These are phyloP conservation scores for Nemophila menziesii DNA, from an alignment of 257 asterid genomes.

Conservation along the genomic window DNA sequence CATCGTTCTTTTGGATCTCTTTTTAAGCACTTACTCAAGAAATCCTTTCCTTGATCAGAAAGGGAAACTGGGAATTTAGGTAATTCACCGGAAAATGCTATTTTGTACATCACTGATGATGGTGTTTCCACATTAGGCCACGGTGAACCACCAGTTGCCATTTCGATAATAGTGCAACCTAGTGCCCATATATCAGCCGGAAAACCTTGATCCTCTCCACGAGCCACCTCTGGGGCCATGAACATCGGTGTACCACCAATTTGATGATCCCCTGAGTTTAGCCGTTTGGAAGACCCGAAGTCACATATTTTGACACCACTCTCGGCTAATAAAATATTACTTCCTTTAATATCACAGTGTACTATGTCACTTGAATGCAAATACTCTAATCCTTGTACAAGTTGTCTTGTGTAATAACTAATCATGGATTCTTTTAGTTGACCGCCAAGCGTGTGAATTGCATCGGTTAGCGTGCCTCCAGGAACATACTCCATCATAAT, in stretches of 20 bases:
- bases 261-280: constrained; percentile 12
- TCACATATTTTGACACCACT: constrained; percentile 47
- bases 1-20: constrained; percentile 43
- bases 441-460: constrained; percentile 20
- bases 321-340: constrained; percentile 35
- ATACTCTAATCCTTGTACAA: constrained; percentile 42
- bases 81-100: constrained; percentile 51
- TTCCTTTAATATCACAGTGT: constrained; percentile 73
- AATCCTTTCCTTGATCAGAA: constrained; percentile 53
- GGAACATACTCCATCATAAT: constrained; percentile 47
- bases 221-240: constrained; percentile 80
- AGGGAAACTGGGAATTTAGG: constrained; percentile 45
- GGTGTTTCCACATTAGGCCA: constrained; percentile 37
- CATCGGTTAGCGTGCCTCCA: constrained; percentile 32
- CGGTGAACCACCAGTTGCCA: constrained; percentile 56
- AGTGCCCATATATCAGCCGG: constrained; percentile 75
- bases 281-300: constrained; percentile 57
- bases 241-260: constrained; percentile 53
- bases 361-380: constrained; percentile 52
- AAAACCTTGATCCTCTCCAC: constrained; percentile 54
- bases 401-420: constrained; percentile 24
- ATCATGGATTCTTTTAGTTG: constrained; percentile 26
- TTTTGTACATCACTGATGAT: constrained; percentile 27
- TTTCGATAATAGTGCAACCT: constrained; percentile 73
- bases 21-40: constrained; percentile 47